These are phyloP conservation scores for Verticillium albo-atrum DNA, from an alignment of 2,329 filamentous ascomycete species.

Conservation along the genomic window DNA sequence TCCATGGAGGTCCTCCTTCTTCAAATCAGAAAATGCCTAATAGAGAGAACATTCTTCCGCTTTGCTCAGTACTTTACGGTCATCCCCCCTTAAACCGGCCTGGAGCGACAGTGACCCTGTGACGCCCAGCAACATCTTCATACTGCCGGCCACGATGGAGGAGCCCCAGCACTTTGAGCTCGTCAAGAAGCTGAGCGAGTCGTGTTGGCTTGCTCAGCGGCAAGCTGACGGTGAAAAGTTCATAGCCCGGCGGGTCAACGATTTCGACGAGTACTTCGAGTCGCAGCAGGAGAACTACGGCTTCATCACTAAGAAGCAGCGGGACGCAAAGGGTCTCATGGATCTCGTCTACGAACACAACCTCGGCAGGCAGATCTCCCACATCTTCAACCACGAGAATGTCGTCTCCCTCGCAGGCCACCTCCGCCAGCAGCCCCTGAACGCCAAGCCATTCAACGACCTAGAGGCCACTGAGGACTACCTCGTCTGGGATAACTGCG, in stretches of 20 bases:
- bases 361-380: slow-evolving; percentile 21
- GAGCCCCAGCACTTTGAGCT: slow-evolving; percentile 19
- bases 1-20: neutral
- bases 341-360: slow-evolving; percentile 21
- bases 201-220: slow-evolving; percentile 26
- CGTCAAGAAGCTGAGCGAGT: slow-evolving; percentile 20
- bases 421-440: slow-evolving; percentile 19
- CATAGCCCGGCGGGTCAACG: slow-evolving; percentile 23
- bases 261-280: slow-evolving; percentile 9
- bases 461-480: slow-evolving; percentile 20
- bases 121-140: neutral
- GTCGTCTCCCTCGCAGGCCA: slow-evolving; percentile 37
- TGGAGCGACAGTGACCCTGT: too few species aligned
- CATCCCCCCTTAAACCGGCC: too few species aligned
- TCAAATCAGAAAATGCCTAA: neutral
- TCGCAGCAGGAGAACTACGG: slow-evolving; percentile 2
- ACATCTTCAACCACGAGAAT: slow-evolving; percentile 45
- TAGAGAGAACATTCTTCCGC: neutral
- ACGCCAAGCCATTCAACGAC: slow-evolving; percentile 9
- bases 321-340: slow-evolving; percentile 17
- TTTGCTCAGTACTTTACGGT: neutral
- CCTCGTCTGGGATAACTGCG: slow-evolving; percentile 48
- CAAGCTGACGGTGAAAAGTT: slow-evolving; percentile 24
- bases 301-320: slow-evolving; percentile 13
- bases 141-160: neutral